Conservation (phyloP, 176 grass and related monocot species). For the Carex cristatella region DNA sequence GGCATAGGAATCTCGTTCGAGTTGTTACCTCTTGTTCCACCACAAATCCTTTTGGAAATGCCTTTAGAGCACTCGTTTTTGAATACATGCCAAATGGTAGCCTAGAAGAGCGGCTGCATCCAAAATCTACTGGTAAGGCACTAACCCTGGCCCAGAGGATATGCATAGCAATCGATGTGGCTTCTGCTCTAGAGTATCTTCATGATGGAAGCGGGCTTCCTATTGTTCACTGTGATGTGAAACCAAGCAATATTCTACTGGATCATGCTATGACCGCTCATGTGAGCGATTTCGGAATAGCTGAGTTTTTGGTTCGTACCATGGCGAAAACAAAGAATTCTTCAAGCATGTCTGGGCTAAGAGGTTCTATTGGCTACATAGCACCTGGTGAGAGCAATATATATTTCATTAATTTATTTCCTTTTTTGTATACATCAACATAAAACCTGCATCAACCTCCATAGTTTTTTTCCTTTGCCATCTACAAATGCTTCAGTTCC, state of each 20-base stretch:
- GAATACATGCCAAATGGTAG: slow-evolving; percentile 51
- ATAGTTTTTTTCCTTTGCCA: slow-evolving; percentile 21
- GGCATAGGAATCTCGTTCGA: slow-evolving; percentile 17
- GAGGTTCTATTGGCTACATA: slow-evolving; percentile 48
- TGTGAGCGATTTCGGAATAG: slow-evolving; percentile 38
- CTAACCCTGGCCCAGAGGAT: slow-evolving; percentile 28
- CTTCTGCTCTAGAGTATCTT: slow-evolving; percentile 36
- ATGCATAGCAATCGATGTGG: slow-evolving; percentile 33
- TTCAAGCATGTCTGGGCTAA: slow-evolving; percentile 14
- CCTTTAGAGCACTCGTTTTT: slow-evolving; percentile 41
- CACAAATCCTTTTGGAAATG: neutral
- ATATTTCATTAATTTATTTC: slow-evolving; percentile 25
- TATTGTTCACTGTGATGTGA: slow-evolving; percentile 52
- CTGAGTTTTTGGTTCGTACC: slow-evolving; percentile 22
- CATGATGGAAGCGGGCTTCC: slow-evolving; percentile 26
- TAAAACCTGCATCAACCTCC: slow-evolving; percentile 5
- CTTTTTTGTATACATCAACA: neutral
- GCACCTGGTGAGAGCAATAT: slow-evolving; percentile 40
- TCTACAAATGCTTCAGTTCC: neutral
- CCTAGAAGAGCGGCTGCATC: slow-evolving; percentile 52
- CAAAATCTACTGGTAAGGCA: neutral
- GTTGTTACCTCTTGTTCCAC: slow-evolving; percentile 9
- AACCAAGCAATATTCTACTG: slow-evolving; percentile 48
- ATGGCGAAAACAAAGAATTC: neutral
- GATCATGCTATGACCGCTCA: slow-evolving; percentile 29